phyloP scores from a whole-genome alignment of 495 filamentous ascomycete genomes.

The Cenococcum geophilum region DNA sequence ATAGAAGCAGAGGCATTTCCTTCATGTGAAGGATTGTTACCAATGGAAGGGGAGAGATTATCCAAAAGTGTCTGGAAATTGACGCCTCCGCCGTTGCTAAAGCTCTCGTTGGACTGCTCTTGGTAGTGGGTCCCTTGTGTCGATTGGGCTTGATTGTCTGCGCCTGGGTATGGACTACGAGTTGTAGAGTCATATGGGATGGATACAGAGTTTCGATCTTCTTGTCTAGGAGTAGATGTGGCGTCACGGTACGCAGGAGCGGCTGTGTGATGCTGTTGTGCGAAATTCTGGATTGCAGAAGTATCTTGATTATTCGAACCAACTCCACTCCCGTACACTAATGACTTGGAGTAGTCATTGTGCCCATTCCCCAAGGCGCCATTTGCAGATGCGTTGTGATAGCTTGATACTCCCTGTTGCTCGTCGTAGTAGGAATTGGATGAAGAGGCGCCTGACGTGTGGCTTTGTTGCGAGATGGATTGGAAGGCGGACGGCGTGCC shows the following conservation, averaged over 20 bases:
- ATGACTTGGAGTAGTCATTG: constrained; percentile 13
- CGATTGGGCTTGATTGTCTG: constrained; percentile 20
- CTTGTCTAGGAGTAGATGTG: constrained; percentile 18
- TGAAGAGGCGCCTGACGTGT: constrained; percentile 25
- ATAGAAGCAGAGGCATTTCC: constrained; percentile 15
- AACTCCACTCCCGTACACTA: constrained; percentile 14
- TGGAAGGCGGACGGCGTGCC: constrained; percentile 29
- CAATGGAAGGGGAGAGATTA: constrained; percentile 32
- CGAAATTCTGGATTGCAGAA: constrained; percentile 25
- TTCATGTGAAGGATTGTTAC: constrained; percentile 12
- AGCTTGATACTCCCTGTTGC: constrained; percentile 14
- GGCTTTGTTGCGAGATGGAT: constrained; percentile 18
- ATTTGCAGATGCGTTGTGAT: constrained; percentile 14
- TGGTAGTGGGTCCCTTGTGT: constrained; percentile 15
- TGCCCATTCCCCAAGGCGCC: constrained; percentile 13
- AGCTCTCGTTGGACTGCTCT: constrained; percentile 12
- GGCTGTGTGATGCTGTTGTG: constrained; percentile 15
- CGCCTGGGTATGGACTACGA: constrained; percentile 17
- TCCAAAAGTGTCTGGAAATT: constrained; percentile 42
- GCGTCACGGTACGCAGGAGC: constrained; percentile 25
- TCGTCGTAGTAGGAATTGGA: constrained; percentile 23
- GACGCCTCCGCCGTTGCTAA: constrained; percentile 26
- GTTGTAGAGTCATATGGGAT: constrained; percentile 24
- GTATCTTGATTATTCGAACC: constrained; percentile 24
- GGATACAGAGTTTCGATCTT: constrained; percentile 26